A percentile compares a stretch with the other conserved stretches of the same genome.
Evolutionary conservation across 352 stramenopile genomes (phyloP).

Genomic region (Globisporangium radiosum): DNA sequence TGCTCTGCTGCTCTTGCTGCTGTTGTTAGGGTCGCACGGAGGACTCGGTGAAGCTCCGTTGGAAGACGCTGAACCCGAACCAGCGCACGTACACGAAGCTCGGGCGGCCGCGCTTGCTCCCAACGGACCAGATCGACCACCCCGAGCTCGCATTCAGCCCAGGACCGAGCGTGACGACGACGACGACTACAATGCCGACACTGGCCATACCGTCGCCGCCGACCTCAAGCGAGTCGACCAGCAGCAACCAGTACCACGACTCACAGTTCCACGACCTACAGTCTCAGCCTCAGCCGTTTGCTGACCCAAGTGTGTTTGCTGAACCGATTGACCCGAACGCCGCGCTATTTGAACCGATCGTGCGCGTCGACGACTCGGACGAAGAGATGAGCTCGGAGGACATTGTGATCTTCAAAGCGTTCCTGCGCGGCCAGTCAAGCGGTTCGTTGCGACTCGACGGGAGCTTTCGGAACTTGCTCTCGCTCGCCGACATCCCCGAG

Average conservation of each 20-base stretch:
- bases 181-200: background rate
- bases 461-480: slow-evolving; percentile 23
- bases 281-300: background rate
- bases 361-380: slow-evolving; percentile 28
- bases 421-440: slow-evolving; percentile 45
- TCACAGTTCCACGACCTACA: background rate
- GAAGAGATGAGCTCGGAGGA: slow-evolving; percentile 54
- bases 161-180: background rate
- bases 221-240: slow-evolving; percentile 8
- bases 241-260: background rate
- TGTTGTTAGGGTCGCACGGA: slow-evolving; percentile 51
- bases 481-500: slow-evolving; percentile 19
- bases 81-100: slow-evolving; percentile 70
- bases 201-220: background rate
- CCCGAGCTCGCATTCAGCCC: slow-evolving; percentile 9
- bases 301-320: too few relatives aligned
- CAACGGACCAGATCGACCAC: slow-evolving; percentile 32
- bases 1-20: background rate
- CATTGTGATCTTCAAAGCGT: slow-evolving; percentile 54
- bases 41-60: slow-evolving; percentile 75
- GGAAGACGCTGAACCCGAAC: slow-evolving; percentile 81
- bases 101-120: slow-evolving; percentile 56
- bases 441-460: slow-evolving; percentile 28
- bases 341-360: slow-evolving; percentile 33
- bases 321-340: background rate